Base-by-base conservation (phyloP, 192 early-diverging fungal species). In the Allomyces javanicus region DNA sequence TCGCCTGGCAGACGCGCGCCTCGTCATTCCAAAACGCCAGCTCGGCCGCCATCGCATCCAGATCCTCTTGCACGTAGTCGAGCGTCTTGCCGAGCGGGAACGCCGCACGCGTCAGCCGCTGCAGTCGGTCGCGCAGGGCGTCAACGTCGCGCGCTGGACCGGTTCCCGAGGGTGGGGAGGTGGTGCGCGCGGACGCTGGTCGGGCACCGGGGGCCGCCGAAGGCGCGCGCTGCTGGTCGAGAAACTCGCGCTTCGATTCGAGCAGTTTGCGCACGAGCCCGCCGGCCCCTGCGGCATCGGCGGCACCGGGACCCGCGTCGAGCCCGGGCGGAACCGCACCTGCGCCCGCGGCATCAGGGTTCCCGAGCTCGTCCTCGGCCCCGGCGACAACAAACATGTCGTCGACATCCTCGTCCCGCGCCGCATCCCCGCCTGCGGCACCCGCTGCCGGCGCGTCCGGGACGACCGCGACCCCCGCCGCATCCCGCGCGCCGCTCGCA, bases 61-160 rank as follows among this genome's bases (percentile, higher is more conserved):
- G 73, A 64, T 83, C 82, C 66, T 83, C 82, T 43, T 81, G 79
- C 71, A 81, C 70, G 68, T 82, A 81, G 61, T 83, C 79, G 69
- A 83, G 70, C 4, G 77, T 79, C 63, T 78, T 80, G 27, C 76
- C 78, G 21, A 83, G 74, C 33, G 82, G 82, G 66, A 80, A 75
- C 5, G 82, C 80, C 65, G 65, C 72, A 14, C 76, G 70, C 27
- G 76, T 78, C 63, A 83, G 67, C 10, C 67, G 55, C 67, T 83
- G 81, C 64, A 83, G 81, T 11, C 70, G 45, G 26, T 26, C 26
- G 26, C 26, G 26, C 1, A 26, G 4, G 1, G 2, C 26, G 4
- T 26, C 26, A 26, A 26, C 26, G 4, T 26, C 26, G 26, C 26
- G 26, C 26, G 26, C 26, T 26, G 26, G 26, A 26, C 26, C 26